Evolutionary conservation across 148 eudicot genomes (phyloP), one percentile per base, ranked within the genome.

Genomic region (Bassia scoparia): DNA sequence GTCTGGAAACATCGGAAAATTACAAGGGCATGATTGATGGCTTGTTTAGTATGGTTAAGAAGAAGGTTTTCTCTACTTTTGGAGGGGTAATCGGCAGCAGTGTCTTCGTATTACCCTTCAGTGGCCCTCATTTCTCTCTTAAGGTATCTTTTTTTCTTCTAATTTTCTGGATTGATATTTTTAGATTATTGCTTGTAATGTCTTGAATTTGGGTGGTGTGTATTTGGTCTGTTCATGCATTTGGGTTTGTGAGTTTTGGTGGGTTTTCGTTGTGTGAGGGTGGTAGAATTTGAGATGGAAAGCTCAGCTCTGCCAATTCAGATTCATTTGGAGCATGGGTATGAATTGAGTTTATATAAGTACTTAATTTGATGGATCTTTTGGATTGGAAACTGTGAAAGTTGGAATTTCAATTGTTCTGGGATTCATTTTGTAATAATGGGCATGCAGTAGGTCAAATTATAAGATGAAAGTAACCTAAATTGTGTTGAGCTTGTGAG

Each of bases 61-160:
- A 61, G 98, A 94, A 70, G 98, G 97, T 5, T 62, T 89, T 71
- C 59, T 88, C 4, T 91, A 93, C 33, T 84, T 95, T 29, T 91
- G 99, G 96, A 91, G 99, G 75, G 97, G 99, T 27, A 95, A 95
- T 86, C n/a, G 96, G 92, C 0, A 91, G 88, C 73, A 88, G 99
- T 81, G 93, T 95, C 68, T 79, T 95, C 43, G 41, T 88, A 91
- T 82, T 95, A 95, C 81, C 99, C 99, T 58, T 95, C 98, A 63
- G 96, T 95, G 63, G 96, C 97, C 61, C 99, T 95, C 61, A 95
- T 83, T 95, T 95, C 82, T 91, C 99, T 14, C 90, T 95, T 74
- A 91, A 95, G 99, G 97, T 94, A 81, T 55, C 37, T 7, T 13
- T 24, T 56, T 61, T 7, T 33, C 4, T 52, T 58, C 29, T 66